Percentiles rank a stretch among this genome's conserved stretches.
Evolutionary conservation across 495 filamentous ascomycete species (phyloP).

Genomic region (Ascobolus immersus): DNA sequence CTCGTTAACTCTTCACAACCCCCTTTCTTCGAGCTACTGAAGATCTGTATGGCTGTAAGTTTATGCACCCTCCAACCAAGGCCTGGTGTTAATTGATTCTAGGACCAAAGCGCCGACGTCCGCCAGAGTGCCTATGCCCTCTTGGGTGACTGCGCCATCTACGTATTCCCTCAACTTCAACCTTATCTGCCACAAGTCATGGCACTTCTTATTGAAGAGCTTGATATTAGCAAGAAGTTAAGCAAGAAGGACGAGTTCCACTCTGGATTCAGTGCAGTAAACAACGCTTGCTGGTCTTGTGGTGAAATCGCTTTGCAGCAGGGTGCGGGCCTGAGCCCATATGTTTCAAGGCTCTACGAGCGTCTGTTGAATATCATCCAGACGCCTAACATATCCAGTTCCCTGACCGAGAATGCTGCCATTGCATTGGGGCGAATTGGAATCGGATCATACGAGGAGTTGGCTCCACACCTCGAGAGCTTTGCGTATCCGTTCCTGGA

Average conservation of each 20-base stretch:
- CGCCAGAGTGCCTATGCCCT: slow-evolving; percentile 90
- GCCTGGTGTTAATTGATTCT: background rate
- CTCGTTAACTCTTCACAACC: slow-evolving; percentile 51
- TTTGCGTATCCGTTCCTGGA: slow-evolving; percentile 62
- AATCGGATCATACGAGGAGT: slow-evolving; percentile 45
- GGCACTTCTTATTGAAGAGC: slow-evolving; percentile 56
- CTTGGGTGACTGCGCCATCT: slow-evolving; percentile 88
- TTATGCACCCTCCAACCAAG: background rate
- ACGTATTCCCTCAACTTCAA: slow-evolving; percentile 64
- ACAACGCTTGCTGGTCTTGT: slow-evolving; percentile 95
- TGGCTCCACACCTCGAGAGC: slow-evolving; percentile 56
- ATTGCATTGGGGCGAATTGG: slow-evolving; percentile 80
- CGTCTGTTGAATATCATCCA: slow-evolving; percentile 53
- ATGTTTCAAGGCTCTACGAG: slow-evolving; percentile 47
- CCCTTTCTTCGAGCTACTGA: slow-evolving; percentile 68
- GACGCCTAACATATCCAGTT: slow-evolving; percentile 63
- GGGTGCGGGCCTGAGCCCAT: slow-evolving; percentile 42
- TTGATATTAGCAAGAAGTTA: slow-evolving; percentile 57
- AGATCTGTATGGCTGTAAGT: slow-evolving; percentile 49
- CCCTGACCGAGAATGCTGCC: slow-evolving; percentile 81
- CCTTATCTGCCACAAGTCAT: slow-evolving; percentile 45
- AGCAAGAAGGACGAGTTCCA: slow-evolving; percentile 48
- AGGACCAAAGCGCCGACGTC: slow-evolving; percentile 74
- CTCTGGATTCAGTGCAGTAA: slow-evolving; percentile 68
- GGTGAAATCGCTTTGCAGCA: slow-evolving; percentile 81